phyloP scores from a whole-genome alignment of 192 early-diverging fungal genomes.

The Coemansia sp. region DNA sequence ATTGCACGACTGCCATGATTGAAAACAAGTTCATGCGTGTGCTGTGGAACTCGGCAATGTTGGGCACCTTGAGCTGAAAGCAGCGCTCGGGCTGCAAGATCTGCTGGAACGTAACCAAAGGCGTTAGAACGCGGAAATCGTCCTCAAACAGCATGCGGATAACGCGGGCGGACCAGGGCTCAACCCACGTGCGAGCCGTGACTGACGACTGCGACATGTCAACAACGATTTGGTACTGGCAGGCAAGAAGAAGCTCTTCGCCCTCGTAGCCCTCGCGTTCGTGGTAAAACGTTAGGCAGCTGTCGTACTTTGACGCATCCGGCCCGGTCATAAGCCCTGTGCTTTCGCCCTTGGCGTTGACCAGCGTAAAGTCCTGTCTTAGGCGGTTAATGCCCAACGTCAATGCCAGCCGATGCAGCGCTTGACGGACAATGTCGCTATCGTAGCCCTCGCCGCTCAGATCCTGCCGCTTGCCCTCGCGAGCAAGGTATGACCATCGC shows the following conservation, averaged over 20 bases:
- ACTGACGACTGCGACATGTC: constrained; percentile 50
- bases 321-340: constrained; percentile 36
- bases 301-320: constrained; percentile 34
- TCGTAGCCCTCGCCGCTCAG: constrained; percentile 43
- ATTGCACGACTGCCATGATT: constrained; percentile 44
- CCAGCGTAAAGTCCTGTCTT: constrained; percentile 42
- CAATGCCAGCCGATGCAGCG: constrained; percentile 42
- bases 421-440: constrained; percentile 45
- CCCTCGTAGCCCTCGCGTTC: constrained; percentile 47
- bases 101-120: constrained; percentile 50
- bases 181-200: constrained; percentile 44
- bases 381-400: constrained; percentile 35
- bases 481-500: constrained; percentile 50
- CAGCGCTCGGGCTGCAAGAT: constrained; percentile 49
- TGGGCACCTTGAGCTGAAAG: constrained; percentile 52
- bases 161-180: constrained; percentile 45
- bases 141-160: constrained; percentile 44
- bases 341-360: constrained; percentile 48
- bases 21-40: constrained; percentile 53
- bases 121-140: constrained; percentile 43
- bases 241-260: constrained; percentile 41
- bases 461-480: constrained; percentile 39
- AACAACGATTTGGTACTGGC: constrained; percentile 49
- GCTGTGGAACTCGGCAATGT: constrained; percentile 49
- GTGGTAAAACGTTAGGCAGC: constrained; percentile 46